Conservation (phyloP, 257 asterid species). For the Prunella vulgaris region DNA sequence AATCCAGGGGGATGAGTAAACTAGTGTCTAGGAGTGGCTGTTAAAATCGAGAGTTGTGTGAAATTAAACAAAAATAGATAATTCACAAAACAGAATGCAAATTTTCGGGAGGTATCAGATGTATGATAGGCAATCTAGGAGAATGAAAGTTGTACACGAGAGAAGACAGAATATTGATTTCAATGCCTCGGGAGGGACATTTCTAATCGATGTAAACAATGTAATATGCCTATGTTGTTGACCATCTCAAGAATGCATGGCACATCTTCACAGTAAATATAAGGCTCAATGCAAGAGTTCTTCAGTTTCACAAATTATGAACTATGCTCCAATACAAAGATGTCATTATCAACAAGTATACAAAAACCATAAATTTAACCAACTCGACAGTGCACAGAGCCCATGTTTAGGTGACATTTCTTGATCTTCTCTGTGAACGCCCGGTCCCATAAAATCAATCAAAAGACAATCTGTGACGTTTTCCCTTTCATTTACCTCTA, state of each 20-base stretch:
- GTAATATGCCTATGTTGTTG: background rate
- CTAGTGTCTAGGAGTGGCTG: background rate
- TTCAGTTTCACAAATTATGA: background rate
- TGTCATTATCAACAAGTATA: background rate
- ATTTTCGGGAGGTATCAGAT: background rate
- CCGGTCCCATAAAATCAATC: background rate
- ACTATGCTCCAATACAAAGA: background rate
- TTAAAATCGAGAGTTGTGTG: background rate
- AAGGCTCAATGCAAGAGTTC: background rate
- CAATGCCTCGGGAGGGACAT: background rate
- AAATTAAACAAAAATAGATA: background rate
- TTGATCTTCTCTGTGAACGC: background rate
- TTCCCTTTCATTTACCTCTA: background rate
- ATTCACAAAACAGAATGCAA: background rate
- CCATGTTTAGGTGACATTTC: background rate
- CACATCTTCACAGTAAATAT: background rate
- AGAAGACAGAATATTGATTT: background rate
- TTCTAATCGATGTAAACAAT: background rate
- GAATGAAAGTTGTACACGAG: background rate
- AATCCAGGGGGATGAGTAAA: background rate
- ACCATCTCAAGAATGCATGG: background rate
- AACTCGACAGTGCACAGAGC: background rate
- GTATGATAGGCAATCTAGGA: background rate
- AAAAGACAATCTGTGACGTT: background rate
- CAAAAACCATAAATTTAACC: background rate